Evolutionary conservation across 495 filamentous ascomycete species (phyloP), one percentile per base, ranked within the genome.

Genomic region (Penicillium parvum): DNA sequence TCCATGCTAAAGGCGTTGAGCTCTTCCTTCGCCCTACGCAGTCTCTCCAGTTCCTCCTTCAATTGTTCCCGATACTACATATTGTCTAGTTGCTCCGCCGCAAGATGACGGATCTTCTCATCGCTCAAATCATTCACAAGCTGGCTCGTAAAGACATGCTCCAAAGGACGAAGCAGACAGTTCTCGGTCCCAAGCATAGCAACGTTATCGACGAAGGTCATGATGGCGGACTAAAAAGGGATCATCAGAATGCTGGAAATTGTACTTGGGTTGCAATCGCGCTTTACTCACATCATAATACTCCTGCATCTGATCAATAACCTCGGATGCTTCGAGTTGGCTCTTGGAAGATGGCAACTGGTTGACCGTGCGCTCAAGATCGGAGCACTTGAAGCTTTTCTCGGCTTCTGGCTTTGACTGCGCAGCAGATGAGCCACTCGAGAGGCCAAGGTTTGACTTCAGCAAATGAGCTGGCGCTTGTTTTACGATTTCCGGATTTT

Each of bases 131-230:
- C 35, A 14, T 45, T 57, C 30, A 71, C 43, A 1, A 41, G 53
- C 2, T 57, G 55, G 21, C 57, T 54, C 18, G 58, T 63, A 38
- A 71, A 58, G 1, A 68, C 40, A 3, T 19, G 2, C 9, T 48
- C 35, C 0, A 69, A 50, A 18, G 58, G 61, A 2, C 3, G 7
- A 6, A 85, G 58, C 27, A 85, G 68, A 52, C 76, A 77, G 19
- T 69, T 65, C 37, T 85, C 81, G 22, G 83, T 74, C 3, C 73
- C 81, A 27, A 81, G 65, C 4, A 69, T 71, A 11, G 74, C 67
- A 18, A 85, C 47, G 30, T 84, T 77, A 26, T 86, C 79, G n/a
- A 82, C 59, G 52, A 86, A 83, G 0, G 68, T 72, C 46, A 75
- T 69, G 38, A 82, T 54, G 0, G 81, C 74, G 50, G 78, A 74